phyloP scores from a whole-genome alignment of 768 basidiomycete genomes.

The Lyophyllum atratum region DNA sequence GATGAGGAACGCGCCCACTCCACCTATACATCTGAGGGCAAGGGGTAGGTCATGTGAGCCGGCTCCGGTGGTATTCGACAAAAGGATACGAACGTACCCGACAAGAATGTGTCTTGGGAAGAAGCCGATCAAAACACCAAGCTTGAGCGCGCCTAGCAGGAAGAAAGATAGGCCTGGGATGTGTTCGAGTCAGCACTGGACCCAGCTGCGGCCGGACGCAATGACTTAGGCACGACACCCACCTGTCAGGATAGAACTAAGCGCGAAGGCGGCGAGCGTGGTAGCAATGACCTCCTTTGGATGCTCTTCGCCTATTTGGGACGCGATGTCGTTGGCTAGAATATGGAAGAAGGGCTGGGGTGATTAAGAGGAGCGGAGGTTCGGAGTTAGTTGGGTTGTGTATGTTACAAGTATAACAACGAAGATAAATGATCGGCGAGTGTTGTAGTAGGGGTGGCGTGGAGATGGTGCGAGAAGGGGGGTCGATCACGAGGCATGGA shows the following conservation, averaged over 20 bases:
- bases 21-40: slow-evolving; percentile 76
- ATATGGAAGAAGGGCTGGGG: slow-evolving; percentile 93
- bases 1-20: slow-evolving; percentile 93
- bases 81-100: slow-evolving; percentile 52
- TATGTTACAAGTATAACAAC: neutral
- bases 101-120: slow-evolving; percentile 97
- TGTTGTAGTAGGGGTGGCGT: neutral
- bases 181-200: neutral
- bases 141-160: slow-evolving; percentile 77
- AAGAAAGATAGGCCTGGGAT: slow-evolving; percentile 75
- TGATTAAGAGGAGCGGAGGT: neutral
- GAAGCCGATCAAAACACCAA: slow-evolving; percentile 89
- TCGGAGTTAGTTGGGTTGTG: neutral
- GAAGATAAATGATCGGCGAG: neutral
- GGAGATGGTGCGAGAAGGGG: neutral
- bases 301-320: slow-evolving; percentile 68
- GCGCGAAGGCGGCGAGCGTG: slow-evolving; percentile 84
- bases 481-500: neutral
- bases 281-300: slow-evolving; percentile 83
- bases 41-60: neutral
- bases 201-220: neutral
- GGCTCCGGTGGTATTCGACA: neutral
- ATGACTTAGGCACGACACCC: slow-evolving; percentile 18
- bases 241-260: slow-evolving; percentile 90
- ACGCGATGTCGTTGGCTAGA: slow-evolving; percentile 74